Percentiles rank a stretch among this genome's conserved stretches.
phyloP scores from a whole-genome alignment of 192 early-diverging fungal species.

The Coemansia pectinata region DNA sequence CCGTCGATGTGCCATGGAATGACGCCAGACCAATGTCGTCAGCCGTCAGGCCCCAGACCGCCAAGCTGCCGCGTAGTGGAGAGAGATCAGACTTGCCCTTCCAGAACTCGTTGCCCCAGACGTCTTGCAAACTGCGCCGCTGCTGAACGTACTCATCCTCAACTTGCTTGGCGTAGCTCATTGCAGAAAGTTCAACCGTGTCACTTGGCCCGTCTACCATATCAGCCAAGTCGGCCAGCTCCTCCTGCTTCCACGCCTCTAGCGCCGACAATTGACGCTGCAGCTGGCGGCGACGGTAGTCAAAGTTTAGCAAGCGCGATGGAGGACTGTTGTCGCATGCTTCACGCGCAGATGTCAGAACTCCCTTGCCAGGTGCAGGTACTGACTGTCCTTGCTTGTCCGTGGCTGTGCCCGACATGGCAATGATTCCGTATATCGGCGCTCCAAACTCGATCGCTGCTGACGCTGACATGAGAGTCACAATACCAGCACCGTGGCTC shows the following conservation, averaged over 20 bases:
- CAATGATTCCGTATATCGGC: constrained; percentile 91
- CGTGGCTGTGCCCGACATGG: constrained; percentile 82
- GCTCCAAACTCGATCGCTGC: constrained; percentile 90
- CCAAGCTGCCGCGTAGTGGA: constrained; percentile 83
- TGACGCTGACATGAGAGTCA: constrained; percentile 87
- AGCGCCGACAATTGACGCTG: constrained; percentile 20
- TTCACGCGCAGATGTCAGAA: constrained; percentile 89
- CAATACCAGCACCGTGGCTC: constrained; percentile 84
- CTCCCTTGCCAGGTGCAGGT: constrained; percentile 93
- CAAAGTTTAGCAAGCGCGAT: constrained; percentile 68
- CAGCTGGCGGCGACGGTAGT: constrained; percentile 79
- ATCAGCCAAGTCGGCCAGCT: neutral
- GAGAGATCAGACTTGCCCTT: constrained; percentile 70
- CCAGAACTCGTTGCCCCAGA: constrained; percentile 84
- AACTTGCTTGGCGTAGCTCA: constrained; percentile 56
- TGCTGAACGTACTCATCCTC: constrained; percentile 62
- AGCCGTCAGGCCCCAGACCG: constrained; percentile 83
- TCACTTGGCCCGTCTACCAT: neutral
- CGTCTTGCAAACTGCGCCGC: constrained; percentile 66
- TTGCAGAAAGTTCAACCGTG: neutral
- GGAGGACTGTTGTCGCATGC: constrained; percentile 47
- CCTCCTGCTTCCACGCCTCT: constrained; percentile 10
- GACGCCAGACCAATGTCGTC: constrained; percentile 93
- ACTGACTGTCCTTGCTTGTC: constrained; percentile 94
- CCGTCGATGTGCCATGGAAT: constrained; percentile 95